A percentile compares a stretch with the other conserved stretches of the same genome.
phyloP scores from a whole-genome alignment of 140 eudicot species.

The Stevia rebaudiana region DNA sequence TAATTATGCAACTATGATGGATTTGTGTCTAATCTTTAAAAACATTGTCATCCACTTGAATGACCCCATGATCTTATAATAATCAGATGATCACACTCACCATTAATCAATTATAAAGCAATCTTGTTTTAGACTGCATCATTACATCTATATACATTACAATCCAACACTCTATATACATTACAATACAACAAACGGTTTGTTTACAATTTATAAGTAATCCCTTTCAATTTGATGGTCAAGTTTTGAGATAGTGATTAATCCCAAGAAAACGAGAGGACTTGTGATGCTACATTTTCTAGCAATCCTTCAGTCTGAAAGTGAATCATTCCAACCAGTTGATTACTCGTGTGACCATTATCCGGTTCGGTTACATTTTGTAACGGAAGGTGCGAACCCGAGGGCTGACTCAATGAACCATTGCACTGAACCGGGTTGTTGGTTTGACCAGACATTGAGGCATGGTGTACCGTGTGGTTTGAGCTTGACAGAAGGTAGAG shows the following conservation, averaged over 20 bases:
- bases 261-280: constrained; percentile 35
- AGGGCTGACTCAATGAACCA: constrained; percentile 21
- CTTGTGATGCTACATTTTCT: constrained; percentile 31
- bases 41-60: constrained; percentile 1
- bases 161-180: too few relatives aligned
- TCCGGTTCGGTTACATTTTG: constrained; percentile 14
- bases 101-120: background rate
- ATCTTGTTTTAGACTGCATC: background rate
- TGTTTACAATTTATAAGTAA: background rate
- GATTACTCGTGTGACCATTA: constrained; percentile 10
- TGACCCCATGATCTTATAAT: background rate
- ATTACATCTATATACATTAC: constrained; percentile 11
- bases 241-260: constrained; percentile 16
- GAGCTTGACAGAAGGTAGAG: constrained; percentile 69
- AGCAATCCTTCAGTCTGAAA: constrained; percentile 30
- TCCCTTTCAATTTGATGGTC: background rate
- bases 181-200: background rate
- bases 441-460: constrained; percentile 13
- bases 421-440: constrained; percentile 22
- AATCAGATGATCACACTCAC: constrained; percentile 1
- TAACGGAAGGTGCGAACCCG: constrained; percentile 7
- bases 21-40: background rate
- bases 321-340: constrained; percentile 20
- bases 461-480: constrained; percentile 17
- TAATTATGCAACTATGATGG: background rate